Conservation (phyloP, 192 early-diverging fungal species). For the Cetraspora pellucida region DNA sequence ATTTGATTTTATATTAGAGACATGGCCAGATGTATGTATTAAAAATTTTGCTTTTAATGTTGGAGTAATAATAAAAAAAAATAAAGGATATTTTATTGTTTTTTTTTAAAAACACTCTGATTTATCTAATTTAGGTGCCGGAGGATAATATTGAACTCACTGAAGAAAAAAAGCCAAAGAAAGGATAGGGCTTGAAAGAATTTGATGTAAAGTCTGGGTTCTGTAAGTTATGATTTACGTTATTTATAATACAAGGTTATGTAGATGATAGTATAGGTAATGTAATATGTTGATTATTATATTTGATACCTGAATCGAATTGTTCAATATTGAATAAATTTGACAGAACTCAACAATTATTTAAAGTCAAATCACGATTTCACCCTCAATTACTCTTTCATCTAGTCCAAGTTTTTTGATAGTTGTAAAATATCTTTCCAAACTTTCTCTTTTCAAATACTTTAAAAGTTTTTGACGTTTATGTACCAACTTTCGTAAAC, state of each 20-base stretch:
- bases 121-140: constrained; percentile 55
- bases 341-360: no score
- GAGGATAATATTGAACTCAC: constrained; percentile 75
- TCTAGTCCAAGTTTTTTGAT: constrained; percentile 72
- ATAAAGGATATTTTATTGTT: constrained; percentile 4
- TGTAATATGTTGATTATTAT: no score
- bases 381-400: constrained; percentile 63
- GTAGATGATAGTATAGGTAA: no score
- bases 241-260: no score
- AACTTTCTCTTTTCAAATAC: constrained; percentile 78
- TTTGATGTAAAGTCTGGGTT: background rate
- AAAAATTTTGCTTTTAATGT: background rate
- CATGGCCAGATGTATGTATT: constrained; percentile 65
- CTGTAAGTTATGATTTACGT: background rate
- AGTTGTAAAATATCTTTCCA: constrained; percentile 69
- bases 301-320: no score
- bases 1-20: constrained; percentile 76
- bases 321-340: no score
- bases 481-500: constrained; percentile 76
- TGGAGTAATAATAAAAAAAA: background rate
- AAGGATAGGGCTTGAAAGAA: background rate
- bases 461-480: constrained; percentile 84
- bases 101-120: background rate
- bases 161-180: constrained; percentile 67
- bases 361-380: constrained; percentile 56